Base-by-base conservation (phyloP, 2,329 filamentous ascomycete species). In the Rhinocladiella mackenziei region DNA sequence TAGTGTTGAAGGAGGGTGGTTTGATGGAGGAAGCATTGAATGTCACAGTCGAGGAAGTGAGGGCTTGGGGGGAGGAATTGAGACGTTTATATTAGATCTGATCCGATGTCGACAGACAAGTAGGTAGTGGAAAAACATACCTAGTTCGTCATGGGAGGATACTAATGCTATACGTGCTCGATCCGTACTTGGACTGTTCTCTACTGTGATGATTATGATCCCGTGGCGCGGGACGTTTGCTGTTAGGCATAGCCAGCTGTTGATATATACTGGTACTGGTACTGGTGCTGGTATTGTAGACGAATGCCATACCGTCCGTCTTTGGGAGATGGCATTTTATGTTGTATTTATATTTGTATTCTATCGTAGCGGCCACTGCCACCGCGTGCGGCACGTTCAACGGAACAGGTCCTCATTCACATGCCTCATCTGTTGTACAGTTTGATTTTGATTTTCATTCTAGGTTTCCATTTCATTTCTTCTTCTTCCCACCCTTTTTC, bases 1-100 rank as follows among this genome's bases (percentile, higher is more conserved):
- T 71, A 55, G 73, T 79, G 43, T 68, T 76, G 5, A 60, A 68
- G 14, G 71, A 72, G 1, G 48, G 41, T 19, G 55, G 55, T 2
- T 28, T 57, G 15, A 29, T 23, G 30, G 50, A 36, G 8, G 43
- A 48, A 13, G 36, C 32, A 4, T 20, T 50, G 32, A 42, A 40
- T n/a, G 53, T 57, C 18, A 51, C 28, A 28, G 47, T 57, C 13
- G 39, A 48, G 30, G 48, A 56, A 22, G 44, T 53, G 3, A 42
- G 48, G 37, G 39, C 28, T 7, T 57, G 55, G 55, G 51, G 51
- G 4, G 55, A 57, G 31, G 51, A 56, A 34, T 43, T 57, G 43
- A 51, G 53, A 31, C 33, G 55, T 9, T 41, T 57, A 39, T 56
- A 55, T 39, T 57, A 52, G 48, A 20, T 11, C 25, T 30, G 33